Evolutionary conservation across 2,329 filamentous ascomycete species (phyloP), one percentile per base, ranked within the genome.

Genomic region (Aschersonia sp.): DNA sequence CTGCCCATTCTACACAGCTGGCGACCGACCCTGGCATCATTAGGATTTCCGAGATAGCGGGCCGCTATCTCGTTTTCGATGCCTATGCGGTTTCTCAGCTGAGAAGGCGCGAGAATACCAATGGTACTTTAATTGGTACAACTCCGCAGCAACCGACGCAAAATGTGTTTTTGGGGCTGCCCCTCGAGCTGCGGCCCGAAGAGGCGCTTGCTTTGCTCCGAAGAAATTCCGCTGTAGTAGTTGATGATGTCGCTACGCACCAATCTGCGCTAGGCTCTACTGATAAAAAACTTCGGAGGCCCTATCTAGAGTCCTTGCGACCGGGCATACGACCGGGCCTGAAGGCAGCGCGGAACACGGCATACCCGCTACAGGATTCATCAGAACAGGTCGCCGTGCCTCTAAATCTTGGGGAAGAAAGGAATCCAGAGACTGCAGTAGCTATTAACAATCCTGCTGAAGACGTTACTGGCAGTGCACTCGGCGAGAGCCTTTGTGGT

Each of bases 121-220:
- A 84, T 59, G 88, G 88, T 52, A 83, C 92, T 32, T 73, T 95
- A 48, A 81, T 86, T 50, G 92, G 92, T 49, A 89, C 86, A 6
- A 79, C 95, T 32, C 90, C 92, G 2, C 89, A 97, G 65, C 83
- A 87, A 49, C 88, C 89, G 5, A 90, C 94, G 56, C 92, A 98
- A 66, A 97, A 95, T 66, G 77, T 95, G 49, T 97, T 97, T 61
- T 76, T 90, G 49, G 87, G 89, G 43, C 68, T 97, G 45, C 92
- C 92, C 3, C 68, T 97, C 30, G 84, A 95, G 69, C 72, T 98
- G 43, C 86, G 92, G 70, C 83, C 87, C 2, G 92, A 97, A 66
- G 92, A 98, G 69, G 89, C 83, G 4, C 76, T 81, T 53, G 67
- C 92, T 47, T 74, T 98, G 31, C 80, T 94, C 49, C 82, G 87